phyloP scores from a whole-genome alignment of 352 stramenopile species.

The Globisporangium polare region DNA sequence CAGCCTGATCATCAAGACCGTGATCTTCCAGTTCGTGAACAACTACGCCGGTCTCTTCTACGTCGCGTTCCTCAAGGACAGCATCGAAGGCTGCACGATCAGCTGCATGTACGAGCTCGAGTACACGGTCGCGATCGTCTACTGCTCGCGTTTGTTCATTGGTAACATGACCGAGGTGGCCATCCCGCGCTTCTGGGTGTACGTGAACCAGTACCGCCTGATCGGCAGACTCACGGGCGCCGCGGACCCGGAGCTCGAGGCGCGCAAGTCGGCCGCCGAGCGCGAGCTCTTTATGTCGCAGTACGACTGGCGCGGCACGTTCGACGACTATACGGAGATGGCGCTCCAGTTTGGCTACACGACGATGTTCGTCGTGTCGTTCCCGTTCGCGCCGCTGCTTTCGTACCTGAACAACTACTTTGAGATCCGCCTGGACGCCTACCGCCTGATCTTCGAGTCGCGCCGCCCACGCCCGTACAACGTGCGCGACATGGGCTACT shows the following conservation, averaged over 20 bases:
- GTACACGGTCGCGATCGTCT: conserved; percentile 90
- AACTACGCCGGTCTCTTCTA: conserved; percentile 95
- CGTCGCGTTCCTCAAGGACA: conserved; percentile 90
- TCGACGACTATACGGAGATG: conserved; percentile 94
- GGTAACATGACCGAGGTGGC: conserved; percentile 77
- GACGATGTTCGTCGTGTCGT: conserved; percentile 90
- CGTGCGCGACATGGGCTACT: conserved; percentile 90
- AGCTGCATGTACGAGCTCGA: conserved; percentile 89
- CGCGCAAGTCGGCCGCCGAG: conserved; percentile 49
- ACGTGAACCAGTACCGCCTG: conserved; percentile 62
- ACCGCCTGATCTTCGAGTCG: conserved; percentile 79
- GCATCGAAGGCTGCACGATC: conserved; percentile 58
- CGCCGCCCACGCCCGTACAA: conserved; percentile 76
- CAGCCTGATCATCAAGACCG: conserved; percentile 92
- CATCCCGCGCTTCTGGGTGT: conserved; percentile 71
- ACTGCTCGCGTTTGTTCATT: conserved; percentile 84
- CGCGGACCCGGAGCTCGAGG: conserved; percentile 18
- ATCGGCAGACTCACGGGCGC: conserved; percentile 46
- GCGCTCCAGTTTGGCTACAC: conserved; percentile 87
- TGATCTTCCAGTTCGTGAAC: conserved; percentile 96
- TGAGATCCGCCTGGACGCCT: conserved; percentile 89
- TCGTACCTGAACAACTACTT: conserved; percentile 92
- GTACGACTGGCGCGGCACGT: conserved; percentile 83
- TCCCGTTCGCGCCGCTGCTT: conserved; percentile 90
- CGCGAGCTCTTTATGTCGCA: conserved; percentile 73